phyloP scores from a whole-genome alignment of 2,329 filamentous ascomycete species.

The Pseudovirgaria hyperparasitica region DNA sequence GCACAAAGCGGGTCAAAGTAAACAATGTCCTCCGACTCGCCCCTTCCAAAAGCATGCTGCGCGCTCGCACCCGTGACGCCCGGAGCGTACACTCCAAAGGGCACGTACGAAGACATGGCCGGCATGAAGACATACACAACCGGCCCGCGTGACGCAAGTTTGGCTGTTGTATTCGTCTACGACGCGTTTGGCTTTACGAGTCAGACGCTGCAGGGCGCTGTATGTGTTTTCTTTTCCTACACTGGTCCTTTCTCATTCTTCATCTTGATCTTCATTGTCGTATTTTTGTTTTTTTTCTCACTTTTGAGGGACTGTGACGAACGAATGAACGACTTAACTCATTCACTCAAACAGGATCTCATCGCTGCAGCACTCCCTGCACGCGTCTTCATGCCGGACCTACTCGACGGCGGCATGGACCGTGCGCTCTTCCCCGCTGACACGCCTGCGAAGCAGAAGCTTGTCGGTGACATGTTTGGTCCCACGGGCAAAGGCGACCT shows the following conservation, averaged over 20 bases:
- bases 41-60: constrained; percentile 2
- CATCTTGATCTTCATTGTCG: not conserved
- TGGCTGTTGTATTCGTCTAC: constrained; percentile 4
- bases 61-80: constrained; percentile 1
- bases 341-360: not conserved
- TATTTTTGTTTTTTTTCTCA: not conserved
- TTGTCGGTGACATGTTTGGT: constrained; percentile 3
- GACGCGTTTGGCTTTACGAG: constrained; percentile 5
- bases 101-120: constrained; percentile 1
- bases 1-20: too few relatives aligned
- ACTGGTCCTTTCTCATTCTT: not conserved
- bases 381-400: constrained; percentile 5
- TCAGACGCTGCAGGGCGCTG: constrained; percentile 4
- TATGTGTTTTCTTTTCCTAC: not conserved
- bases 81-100: constrained; percentile 2
- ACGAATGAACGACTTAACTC: not conserved
- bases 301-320: not conserved
- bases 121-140: constrained; percentile 1
- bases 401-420: constrained; percentile 4
- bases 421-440: constrained; percentile 2
- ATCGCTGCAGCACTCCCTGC: not conserved
- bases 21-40: too few relatives aligned
- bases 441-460: constrained; percentile 1
- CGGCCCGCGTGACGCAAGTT: constrained; percentile 2
- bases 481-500: not conserved